Evolutionary conservation across 164 flowering plant genomes (phyloP), one percentile per base, ranked within the genome.

Genomic region (Liquidambar formosana): DNA sequence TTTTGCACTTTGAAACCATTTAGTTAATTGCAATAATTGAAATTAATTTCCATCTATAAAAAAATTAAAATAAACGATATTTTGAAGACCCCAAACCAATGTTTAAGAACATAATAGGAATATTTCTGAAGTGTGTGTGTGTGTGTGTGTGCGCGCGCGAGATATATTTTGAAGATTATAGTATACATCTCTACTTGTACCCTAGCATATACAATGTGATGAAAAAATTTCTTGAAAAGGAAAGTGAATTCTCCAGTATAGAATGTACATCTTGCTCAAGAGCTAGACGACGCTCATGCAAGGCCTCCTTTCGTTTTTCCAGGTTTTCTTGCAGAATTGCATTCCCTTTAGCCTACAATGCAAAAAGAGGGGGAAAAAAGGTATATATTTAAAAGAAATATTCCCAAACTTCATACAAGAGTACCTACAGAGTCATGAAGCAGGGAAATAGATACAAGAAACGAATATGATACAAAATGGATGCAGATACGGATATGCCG

Each of bases 261-360:
- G 43, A 65, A 38, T 61, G 25, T 91, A 93, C 99, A 70, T 93
- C 98, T 81, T 83, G 80, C 80, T 93, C 94, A 48, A 96, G 97
- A 66, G 88, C 87, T 69, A 79, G 72, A 67, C 97, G 98, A 26
- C 83, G 95, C 61, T 86, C 86, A 71, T 71, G 85, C 82, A 96
- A 75, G 51, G 79, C 82, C 66, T 82, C 77, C 83, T 90, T 96
- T 64, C 84, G 78, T 64, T 54, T 75, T 74, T 90, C 85, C 80
- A 93, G 54, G 66, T 80, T 78, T 62, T 77, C 83, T 76, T 83
- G 86, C 58, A 93, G 81, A 70, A 71, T 61, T 21, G 79, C 79
- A 78, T 88, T 93, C 57, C 68, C 89, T 69, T 83, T 76, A 27
- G 78, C 89, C 99, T 96, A 64, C 48, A 64, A 72, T 52, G 60